Evolutionary conservation across 495 filamentous ascomycete species (phyloP), one percentile per base, ranked within the genome.

Genomic region (Cryomyces antarcticus): DNA sequence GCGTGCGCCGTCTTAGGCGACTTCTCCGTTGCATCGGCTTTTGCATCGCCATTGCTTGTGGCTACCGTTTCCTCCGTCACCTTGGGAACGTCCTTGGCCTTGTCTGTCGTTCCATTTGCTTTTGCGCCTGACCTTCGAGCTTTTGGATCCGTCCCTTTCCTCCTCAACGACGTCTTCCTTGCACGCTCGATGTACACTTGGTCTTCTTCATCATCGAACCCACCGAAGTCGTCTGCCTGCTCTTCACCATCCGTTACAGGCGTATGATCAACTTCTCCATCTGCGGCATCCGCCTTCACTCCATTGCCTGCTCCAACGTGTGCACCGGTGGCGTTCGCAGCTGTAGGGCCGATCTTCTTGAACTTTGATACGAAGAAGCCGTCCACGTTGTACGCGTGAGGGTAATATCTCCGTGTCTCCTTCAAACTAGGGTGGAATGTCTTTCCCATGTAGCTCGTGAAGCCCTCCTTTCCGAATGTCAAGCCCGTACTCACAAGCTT

Each of bases 351-450:
- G 29, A 71, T 72, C 72, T 97, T 97, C 64, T 92, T 88, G 56
- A 97, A 77, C 62, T 96, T 97, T 54, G 82, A 80, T 4, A 96
- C 89, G 57, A 92, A 97, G 76, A 97, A 97, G 42, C 89, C 89
- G 50, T 97, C 89, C 28, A 97, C 82, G 64, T 97, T 97, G 66
- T 88, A 87, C 37, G 82, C 69, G 51, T 96, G 88, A 0, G 88
- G 88, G 61, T 95, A 96, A 62, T 82, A 97, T 41, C 92, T 69
- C 41, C 83, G 70, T 11, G 88, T 88, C 51, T 85, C 63, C 51
- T 80, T 82, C 70, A 97, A 77, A 57, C 73, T 80, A 5, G 75
- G 68, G 52, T 84, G 77, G 62, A 97, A 97, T 40, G 70, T 73
- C 70, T 94, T 95, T 56, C 83, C 79, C 70, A 78, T 78, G 61